These are phyloP conservation scores for Lunularia cruciata DNA, from an alignment of 225 moss, liverwort and hornwort species.

Conservation along the genomic window DNA sequence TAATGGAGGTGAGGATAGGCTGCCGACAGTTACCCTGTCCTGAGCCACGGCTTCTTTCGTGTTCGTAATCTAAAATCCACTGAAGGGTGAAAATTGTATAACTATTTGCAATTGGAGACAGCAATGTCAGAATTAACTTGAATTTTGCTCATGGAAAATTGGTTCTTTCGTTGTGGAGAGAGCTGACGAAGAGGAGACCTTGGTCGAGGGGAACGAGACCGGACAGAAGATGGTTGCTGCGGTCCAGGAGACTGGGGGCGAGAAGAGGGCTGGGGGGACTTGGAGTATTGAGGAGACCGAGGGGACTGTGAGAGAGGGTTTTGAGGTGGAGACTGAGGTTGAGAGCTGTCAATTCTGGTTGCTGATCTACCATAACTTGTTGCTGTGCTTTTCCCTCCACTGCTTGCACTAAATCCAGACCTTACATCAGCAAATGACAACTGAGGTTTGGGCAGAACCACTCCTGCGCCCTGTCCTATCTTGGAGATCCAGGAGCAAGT, in stretches of 20 bases:
- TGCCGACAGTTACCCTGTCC: neutral
- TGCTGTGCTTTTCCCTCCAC: constrained; percentile 35
- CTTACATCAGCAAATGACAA: constrained; percentile 38
- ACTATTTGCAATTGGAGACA: constrained; percentile 16
- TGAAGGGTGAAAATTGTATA: neutral
- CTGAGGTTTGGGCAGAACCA: constrained; percentile 44
- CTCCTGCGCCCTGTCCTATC: constrained; percentile 38
- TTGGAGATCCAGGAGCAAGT: constrained; percentile 51
- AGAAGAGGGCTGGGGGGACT: neutral
- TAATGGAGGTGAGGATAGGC: neutral
- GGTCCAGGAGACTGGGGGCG: constrained; percentile 30
- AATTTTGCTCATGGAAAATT: constrained; percentile 30
- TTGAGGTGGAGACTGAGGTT: constrained; percentile 30
- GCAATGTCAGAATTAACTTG: constrained; percentile 23
- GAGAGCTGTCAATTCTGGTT: constrained; percentile 20
- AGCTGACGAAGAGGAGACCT: constrained; percentile 39
- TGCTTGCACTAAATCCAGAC: constrained; percentile 23
- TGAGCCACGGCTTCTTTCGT: neutral
- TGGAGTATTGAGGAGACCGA: constrained; percentile 7
- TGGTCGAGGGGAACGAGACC: constrained; percentile 28
- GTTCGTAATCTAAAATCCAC: neutral
- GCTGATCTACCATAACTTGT: constrained; percentile 29
- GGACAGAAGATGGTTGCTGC: constrained; percentile 12
- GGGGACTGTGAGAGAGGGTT: constrained; percentile 33
- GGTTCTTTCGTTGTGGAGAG: constrained; percentile 23